Conservation (phyloP, 2,329 filamentous ascomycete species). For the Phialemonium atrogriseum region DNA sequence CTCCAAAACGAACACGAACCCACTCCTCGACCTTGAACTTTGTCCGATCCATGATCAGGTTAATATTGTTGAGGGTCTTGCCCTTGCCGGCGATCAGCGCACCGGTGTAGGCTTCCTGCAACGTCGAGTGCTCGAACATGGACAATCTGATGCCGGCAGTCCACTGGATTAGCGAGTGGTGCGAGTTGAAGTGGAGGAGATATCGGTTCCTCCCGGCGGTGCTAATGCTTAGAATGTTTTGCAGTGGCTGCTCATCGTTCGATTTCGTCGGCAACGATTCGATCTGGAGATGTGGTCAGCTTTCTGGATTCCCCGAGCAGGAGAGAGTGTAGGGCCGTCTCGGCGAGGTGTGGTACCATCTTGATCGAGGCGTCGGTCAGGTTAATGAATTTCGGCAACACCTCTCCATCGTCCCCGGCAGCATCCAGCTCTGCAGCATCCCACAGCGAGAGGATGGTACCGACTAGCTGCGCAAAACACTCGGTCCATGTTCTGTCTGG, state of each 20-base stretch:
- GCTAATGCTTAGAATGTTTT: constrained; percentile 92
- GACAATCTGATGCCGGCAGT: constrained; percentile 86
- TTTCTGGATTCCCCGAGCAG: constrained; percentile 1
- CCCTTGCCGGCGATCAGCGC: constrained; percentile 93
- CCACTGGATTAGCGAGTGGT: constrained; percentile 91
- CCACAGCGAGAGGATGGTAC: constrained; percentile 92
- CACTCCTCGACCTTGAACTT: constrained; percentile 78
- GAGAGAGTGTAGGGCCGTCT: too few species aligned
- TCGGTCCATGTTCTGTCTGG: constrained; percentile 86
- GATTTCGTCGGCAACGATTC: constrained; percentile 83
- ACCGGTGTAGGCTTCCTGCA: constrained; percentile 95
- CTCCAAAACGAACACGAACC: constrained; percentile 91
- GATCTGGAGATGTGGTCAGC: constrained; percentile 45
- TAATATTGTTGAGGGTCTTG: constrained; percentile 81
- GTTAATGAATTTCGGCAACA: constrained; percentile 68
- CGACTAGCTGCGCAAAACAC: constrained; percentile 93
- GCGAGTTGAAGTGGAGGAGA: constrained; percentile 90
- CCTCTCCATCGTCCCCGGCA: constrained; percentile 64
- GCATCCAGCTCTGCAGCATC: constrained; percentile 87
- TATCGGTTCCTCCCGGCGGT: constrained; percentile 95
- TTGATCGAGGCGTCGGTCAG: constrained; percentile 95
- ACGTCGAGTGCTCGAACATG: constrained; percentile 86
- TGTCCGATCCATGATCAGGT: constrained; percentile 74
- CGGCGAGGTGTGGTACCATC: too few species aligned
- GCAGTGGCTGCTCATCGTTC: constrained; percentile 66